Percentiles rank a stretch among this genome's conserved stretches.
phyloP scores from a whole-genome alignment of 306 rosid species.

The Gastrolobium bilobum region DNA sequence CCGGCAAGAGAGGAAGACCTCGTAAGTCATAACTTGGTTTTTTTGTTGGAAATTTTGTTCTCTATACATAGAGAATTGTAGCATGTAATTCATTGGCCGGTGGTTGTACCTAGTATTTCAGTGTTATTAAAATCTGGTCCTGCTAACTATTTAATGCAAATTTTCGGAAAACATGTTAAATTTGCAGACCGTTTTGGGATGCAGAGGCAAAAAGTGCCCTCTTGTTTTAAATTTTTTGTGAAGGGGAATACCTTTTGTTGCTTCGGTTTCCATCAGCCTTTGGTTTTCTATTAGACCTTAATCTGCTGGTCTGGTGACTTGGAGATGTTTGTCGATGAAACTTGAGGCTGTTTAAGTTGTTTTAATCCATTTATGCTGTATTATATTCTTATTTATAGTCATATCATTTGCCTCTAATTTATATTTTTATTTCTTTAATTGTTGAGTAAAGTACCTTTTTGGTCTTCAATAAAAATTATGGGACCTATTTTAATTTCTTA shows the following conservation, averaged over 20 bases:
- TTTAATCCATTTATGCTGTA: background rate
- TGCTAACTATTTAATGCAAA: slow-evolving; percentile 37
- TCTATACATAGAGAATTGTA: slow-evolving; percentile 59
- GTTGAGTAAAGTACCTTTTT: too few species aligned
- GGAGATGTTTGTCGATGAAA: slow-evolving; percentile 20
- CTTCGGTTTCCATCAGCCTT: slow-evolving; percentile 20
- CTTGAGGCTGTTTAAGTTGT: slow-evolving; percentile 1
- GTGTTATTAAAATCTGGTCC: slow-evolving; percentile 6
- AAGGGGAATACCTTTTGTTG: background rate
- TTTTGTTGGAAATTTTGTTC: slow-evolving; percentile 65
- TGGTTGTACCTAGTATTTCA: slow-evolving; percentile 40
- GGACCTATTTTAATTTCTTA: too few species aligned
- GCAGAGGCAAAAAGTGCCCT: slow-evolving; percentile 41
- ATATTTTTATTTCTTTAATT: too few species aligned
- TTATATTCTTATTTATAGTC: background rate
- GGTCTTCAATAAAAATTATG: too few species aligned
- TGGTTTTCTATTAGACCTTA: background rate
- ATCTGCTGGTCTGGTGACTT: background rate
- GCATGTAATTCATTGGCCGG: slow-evolving; percentile 54
- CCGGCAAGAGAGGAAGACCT: slow-evolving; percentile 92
- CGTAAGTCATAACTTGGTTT: slow-evolving; percentile 62
- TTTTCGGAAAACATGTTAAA: slow-evolving; percentile 25
- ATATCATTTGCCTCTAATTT: too few species aligned
- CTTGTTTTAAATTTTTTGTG: background rate
- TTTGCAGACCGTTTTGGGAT: slow-evolving; percentile 27